Evolutionary conservation across 1,139 yeast genomes (phyloP).

Genomic region (Saccharomyces hybrid): DNA sequence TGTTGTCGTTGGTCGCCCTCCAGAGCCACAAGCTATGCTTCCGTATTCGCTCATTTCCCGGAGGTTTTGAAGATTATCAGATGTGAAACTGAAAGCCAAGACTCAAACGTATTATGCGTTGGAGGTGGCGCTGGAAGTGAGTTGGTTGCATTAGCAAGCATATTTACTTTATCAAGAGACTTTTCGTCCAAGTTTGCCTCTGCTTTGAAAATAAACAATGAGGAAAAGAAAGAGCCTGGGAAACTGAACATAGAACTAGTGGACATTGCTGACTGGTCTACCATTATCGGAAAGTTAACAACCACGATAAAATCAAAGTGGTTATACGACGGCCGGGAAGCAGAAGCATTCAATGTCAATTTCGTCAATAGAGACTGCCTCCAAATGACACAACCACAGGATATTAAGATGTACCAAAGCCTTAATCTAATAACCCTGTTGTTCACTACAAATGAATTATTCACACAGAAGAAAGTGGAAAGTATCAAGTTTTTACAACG

Average conservation of each 20-base stretch:
- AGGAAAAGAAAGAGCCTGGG: slow-evolving; percentile 25
- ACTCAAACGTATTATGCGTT: slow-evolving; percentile 45
- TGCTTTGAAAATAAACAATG: slow-evolving; percentile 10
- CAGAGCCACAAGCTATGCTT: slow-evolving; percentile 63
- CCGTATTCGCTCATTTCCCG: slow-evolving; percentile 49
- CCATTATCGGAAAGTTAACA: slow-evolving; percentile 41
- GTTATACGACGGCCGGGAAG: slow-evolving; percentile 36
- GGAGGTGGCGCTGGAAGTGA: slow-evolving; percentile 94
- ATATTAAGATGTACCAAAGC: slow-evolving; percentile 19
- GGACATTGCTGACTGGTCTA: slow-evolving; percentile 75
- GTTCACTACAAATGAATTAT: slow-evolving; percentile 82
- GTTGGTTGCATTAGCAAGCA: slow-evolving; percentile 58
- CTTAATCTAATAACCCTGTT: slow-evolving; percentile 54
- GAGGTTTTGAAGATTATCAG: slow-evolving; percentile 37
- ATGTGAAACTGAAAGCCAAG: slow-evolving; percentile 10
- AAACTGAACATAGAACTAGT: slow-evolving; percentile 47
- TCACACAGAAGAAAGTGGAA: slow-evolving; percentile 56
- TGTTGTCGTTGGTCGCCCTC: slow-evolving; percentile 84
- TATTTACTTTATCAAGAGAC: slow-evolving; percentile 41
- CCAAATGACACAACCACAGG: slow-evolving; percentile 14
- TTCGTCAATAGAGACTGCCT: slow-evolving; percentile 49
- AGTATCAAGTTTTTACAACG: slow-evolving; percentile 54
- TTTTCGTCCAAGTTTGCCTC: slow-evolving; percentile 28
- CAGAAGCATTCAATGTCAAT: slow-evolving; percentile 36
- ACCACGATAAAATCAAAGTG: slow-evolving; percentile 42